Evolutionary conservation across 2,329 filamentous ascomycete species (phyloP), one percentile per base, ranked within the genome.

Genomic region (Colletotrichum tabaci): DNA sequence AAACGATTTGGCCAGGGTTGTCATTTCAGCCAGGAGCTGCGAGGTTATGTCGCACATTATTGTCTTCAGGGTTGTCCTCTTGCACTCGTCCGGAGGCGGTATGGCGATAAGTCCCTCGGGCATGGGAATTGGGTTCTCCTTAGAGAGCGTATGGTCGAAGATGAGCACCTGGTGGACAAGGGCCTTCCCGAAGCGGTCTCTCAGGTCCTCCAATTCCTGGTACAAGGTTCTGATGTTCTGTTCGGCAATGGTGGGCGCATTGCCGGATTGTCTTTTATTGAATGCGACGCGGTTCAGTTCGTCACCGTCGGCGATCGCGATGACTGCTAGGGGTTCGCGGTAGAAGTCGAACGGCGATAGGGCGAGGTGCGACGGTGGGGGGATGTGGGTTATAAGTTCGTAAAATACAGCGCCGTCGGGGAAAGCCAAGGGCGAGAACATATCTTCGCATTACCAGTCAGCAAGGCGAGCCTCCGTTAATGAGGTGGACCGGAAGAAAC

Each of bases 401-500:
- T 96, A 98, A 77, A 98, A 88, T 73, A 98, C 92, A 77, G 92
- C 91, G 72, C 96, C 96, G 76, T 91, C 89, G 13, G 94, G 95
- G 81, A 96, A 98, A 16, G 93, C 94, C 77, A 96, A 85, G 50
- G 96, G 96, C 70, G 94, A 97, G 83, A 98, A 98, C 91, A 96
- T 95, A 82, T 94, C 95, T 98, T 80, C 72, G 65, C 10, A 21
- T 21, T 57, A 56, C 58, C 52, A 38, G 68, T 69, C 23, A 74
- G 68, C 42, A 61, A 12, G 7, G 35, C 9, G n/a, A 16, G 56
- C 21, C 38, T 62, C 18, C 16, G 2, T 23, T 13, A 18, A 21
- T 6, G 56, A 42, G 26, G 21, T 16, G 6, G 10, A 30, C 40
- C 1, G 10, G 35, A 23, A 47, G 30, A 23, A 38, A 23, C 30